phyloP scores from a whole-genome alignment of 2,329 filamentous ascomycete genomes.

The Nemania bipapillata region DNA sequence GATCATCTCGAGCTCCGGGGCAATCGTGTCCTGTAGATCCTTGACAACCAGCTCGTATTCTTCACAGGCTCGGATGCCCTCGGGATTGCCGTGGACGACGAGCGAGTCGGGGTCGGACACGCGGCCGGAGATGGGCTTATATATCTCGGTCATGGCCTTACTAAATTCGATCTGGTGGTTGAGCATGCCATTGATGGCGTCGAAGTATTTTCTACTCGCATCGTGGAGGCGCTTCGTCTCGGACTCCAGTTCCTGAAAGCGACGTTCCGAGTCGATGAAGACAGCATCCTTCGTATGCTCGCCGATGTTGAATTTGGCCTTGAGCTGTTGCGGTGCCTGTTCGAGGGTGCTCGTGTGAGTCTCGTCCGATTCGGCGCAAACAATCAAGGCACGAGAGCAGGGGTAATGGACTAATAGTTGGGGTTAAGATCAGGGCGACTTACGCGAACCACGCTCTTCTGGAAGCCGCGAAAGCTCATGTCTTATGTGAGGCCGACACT shows the following conservation, averaged over 20 bases:
- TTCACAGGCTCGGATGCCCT: slow-evolving; percentile 93
- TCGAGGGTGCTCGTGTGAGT: slow-evolving; percentile 17
- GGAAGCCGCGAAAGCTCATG: slow-evolving; percentile 98
- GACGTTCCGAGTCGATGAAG: slow-evolving; percentile 92
- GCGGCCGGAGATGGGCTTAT: slow-evolving; percentile 96
- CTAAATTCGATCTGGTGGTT: slow-evolving; percentile 98
- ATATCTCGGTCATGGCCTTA: slow-evolving; percentile 93
- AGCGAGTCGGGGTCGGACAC: slow-evolving; percentile 91
- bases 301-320: slow-evolving; percentile 91
- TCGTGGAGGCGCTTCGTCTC: slow-evolving; percentile 96
- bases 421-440: slow-evolving; percentile 48
- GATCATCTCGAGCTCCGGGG: slow-evolving; percentile 97
- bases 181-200: slow-evolving; percentile 98
- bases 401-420: background rate
- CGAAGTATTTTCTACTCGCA: slow-evolving; percentile 96
- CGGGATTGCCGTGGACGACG: slow-evolving; percentile 84
- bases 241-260: slow-evolving; percentile 91
- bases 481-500: slow-evolving; percentile 32
- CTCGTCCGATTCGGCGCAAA: slow-evolving; percentile 11
- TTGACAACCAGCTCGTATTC: slow-evolving; percentile 93
- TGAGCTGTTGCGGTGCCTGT: slow-evolving; percentile 89
- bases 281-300: slow-evolving; percentile 95
- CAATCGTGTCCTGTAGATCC: slow-evolving; percentile 86
- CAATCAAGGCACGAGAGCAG: background rate
- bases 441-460: slow-evolving; percentile 88